phyloP scores from a whole-genome alignment of 805 yeast genomes.

The Monosporozyma siamensis region DNA sequence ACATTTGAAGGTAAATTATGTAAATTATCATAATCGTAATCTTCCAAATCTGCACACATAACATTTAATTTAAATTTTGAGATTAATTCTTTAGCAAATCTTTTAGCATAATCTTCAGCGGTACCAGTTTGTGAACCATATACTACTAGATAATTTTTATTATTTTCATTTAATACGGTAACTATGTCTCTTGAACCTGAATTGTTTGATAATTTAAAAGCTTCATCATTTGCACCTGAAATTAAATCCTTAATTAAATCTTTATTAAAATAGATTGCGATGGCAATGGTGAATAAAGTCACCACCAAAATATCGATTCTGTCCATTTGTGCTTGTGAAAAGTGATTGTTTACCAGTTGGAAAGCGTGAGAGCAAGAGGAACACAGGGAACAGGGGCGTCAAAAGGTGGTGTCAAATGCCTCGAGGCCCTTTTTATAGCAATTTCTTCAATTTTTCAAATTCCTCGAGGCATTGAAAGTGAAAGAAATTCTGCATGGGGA shows the following conservation, averaged over 20 bases:
- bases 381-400: no score
- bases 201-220: constrained; percentile 28
- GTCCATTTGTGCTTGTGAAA: neutral
- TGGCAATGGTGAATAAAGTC: constrained; percentile 8
- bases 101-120: constrained; percentile 91
- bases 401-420: no score
- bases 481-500: no score
- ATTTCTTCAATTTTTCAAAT: no score
- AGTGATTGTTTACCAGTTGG: no score
- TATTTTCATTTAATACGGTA: constrained; percentile 46
- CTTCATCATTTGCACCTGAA: neutral
- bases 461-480: neutral
- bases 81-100: constrained; percentile 80
- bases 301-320: neutral
- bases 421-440: no score
- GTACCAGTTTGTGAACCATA: constrained; percentile 98
- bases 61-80: constrained; percentile 73
- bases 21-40: constrained; percentile 74
- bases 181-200: constrained; percentile 48
- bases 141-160: constrained; percentile 69
- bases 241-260: constrained; percentile 33
- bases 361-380: no score
- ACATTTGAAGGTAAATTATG: constrained; percentile 50
- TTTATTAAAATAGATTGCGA: constrained; percentile 57
- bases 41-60: constrained; percentile 81